These are phyloP conservation scores for Emericellopsis cladophorae DNA, from an alignment of 2,329 filamentous ascomycete genomes.

Conservation along the genomic window DNA sequence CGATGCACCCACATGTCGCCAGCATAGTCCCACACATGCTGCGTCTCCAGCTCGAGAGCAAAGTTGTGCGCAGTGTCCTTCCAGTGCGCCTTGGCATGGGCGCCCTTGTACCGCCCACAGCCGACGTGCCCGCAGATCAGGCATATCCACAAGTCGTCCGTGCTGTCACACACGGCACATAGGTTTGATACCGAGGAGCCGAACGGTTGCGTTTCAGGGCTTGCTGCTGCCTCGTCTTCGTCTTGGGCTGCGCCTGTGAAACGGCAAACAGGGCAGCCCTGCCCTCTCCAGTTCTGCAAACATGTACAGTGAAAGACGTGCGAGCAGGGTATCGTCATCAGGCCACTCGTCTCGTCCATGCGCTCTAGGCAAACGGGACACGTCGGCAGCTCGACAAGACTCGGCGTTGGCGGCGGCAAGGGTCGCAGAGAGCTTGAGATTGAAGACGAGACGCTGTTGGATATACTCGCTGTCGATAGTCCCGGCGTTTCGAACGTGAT, in stretches of 20 bases:
- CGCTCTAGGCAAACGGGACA: constrained; percentile 93
- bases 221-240: constrained; percentile 29
- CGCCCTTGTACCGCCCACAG: constrained; percentile 87
- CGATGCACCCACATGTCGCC: constrained; percentile 94
- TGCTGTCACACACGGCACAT: constrained; percentile 69
- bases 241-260: constrained; percentile 50
- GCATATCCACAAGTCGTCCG: constrained; percentile 86
- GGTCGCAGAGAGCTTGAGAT: constrained; percentile 38
- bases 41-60: constrained; percentile 81
- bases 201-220: constrained; percentile 41
- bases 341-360: constrained; percentile 93
- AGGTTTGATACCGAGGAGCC: constrained; percentile 51
- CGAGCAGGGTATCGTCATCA: constrained; percentile 92
- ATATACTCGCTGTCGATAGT: constrained; percentile 31
- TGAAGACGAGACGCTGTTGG: constrained; percentile 14
- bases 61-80: constrained; percentile 83
- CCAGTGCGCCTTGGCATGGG: constrained; percentile 89
- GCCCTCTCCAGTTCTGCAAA: constrained; percentile 89
- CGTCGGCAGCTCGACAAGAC: constrained; percentile 81
- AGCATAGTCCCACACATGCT: constrained; percentile 96
- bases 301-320: constrained; percentile 97
- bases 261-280: constrained; percentile 86
- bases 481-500: constrained; percentile 68
- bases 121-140: constrained; percentile 87
- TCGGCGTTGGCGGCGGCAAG: constrained; percentile 59